Evolutionary conservation across 192 early-diverging fungal genomes (phyloP).

Genomic region (Coemansia sp.): DNA sequence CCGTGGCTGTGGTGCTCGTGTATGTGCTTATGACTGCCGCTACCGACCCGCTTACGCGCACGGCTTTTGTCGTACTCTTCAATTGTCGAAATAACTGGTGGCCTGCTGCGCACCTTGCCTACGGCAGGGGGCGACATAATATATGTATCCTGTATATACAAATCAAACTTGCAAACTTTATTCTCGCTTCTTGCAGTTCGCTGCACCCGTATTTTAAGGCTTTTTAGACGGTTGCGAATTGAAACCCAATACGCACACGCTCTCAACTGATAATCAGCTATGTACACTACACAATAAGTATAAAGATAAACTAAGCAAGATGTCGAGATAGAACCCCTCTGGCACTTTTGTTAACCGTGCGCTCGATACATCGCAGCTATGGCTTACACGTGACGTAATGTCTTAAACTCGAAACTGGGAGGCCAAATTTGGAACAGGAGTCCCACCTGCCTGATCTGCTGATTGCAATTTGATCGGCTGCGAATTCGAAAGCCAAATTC

Average conservation of each 20-base stretch:
- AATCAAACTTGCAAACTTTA: not conserved
- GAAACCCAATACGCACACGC: not conserved
- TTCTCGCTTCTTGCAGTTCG: not conserved
- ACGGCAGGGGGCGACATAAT: too few species aligned
- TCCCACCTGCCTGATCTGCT: not conserved
- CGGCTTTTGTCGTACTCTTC: constrained; percentile 39
- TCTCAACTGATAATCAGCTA: not conserved
- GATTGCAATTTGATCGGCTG: not conserved
- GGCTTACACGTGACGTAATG: constrained; percentile 9
- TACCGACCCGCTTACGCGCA: constrained; percentile 15
- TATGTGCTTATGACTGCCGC: constrained; percentile 10
- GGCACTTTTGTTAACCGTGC: not conserved
- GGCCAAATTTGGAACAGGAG: not conserved
- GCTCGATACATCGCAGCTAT: constrained; percentile 5
- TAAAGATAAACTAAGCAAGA: not conserved
- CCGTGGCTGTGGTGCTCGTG: constrained; percentile 9
- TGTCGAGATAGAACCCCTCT: not conserved
- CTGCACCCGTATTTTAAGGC: not conserved
- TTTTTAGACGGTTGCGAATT: too few species aligned
- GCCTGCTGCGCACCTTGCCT: constrained; percentile 12
- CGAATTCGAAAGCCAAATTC: not conserved
- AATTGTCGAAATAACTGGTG: constrained; percentile 34
- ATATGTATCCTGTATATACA: not conserved
- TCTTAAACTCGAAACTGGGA: not conserved
- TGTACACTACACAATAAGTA: not conserved